phyloP scores from a whole-genome alignment of 352 stramenopile genomes.

The Phytophthora pinifolia region DNA sequence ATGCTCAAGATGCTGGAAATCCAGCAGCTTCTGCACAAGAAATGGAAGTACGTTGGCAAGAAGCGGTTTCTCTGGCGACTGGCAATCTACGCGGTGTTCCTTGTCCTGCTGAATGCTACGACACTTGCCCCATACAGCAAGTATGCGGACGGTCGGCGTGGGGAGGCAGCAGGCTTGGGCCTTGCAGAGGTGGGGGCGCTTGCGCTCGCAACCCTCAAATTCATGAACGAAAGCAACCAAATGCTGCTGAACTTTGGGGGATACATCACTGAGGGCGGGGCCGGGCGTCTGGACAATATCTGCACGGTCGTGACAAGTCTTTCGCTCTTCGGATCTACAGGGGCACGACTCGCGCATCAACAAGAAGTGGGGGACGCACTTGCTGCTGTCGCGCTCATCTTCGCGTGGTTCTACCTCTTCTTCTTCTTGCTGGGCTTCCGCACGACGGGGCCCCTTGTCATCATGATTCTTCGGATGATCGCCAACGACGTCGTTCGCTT shows the following conservation, averaged over 20 bases:
- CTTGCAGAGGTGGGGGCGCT: constrained; percentile 37
- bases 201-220: constrained; percentile 39
- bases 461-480: constrained; percentile 72
- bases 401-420: constrained; percentile 64
- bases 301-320: constrained; percentile 43
- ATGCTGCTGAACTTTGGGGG: constrained; percentile 40
- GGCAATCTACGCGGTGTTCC: constrained; percentile 37
- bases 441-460: constrained; percentile 61
- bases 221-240: constrained; percentile 56
- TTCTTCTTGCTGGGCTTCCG: constrained; percentile 72
- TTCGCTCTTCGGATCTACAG: constrained; percentile 34
- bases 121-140: constrained; percentile 47
- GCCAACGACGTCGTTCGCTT: constrained; percentile 60
- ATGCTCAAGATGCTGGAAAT: constrained; percentile 61
- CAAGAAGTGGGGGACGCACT: constrained; percentile 47
- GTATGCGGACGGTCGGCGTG: constrained; percentile 24
- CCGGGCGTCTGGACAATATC: constrained; percentile 54
- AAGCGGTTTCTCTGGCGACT: constrained; percentile 44
- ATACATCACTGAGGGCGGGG: constrained; percentile 48
- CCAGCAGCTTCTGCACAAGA: constrained; percentile 52
- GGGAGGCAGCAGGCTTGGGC: constrained; percentile 25
- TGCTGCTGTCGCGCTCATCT: constrained; percentile 44
- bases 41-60: constrained; percentile 67
- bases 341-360: constrained; percentile 18
- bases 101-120: constrained; percentile 42